phyloP scores from a whole-genome alignment of 495 filamentous ascomycete species.

The Hyaloscypha variabilis region DNA sequence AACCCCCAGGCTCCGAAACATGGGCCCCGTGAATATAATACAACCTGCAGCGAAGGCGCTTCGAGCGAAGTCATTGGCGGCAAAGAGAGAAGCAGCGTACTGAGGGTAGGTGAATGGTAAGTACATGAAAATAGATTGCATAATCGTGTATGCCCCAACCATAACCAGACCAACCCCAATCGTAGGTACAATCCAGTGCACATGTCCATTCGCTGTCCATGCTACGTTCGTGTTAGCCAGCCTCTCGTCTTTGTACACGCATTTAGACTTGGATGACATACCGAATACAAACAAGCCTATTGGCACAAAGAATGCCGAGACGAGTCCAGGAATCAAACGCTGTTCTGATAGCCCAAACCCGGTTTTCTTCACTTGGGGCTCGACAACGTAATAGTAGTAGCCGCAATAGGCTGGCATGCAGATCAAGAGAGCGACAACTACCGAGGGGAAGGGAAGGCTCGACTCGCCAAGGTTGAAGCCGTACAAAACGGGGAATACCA shows the following conservation, averaged over 20 bases:
- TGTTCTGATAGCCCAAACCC: constrained; percentile 47
- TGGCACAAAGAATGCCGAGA: constrained; percentile 50
- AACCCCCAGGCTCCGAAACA: constrained; percentile 44
- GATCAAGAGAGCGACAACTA: constrained; percentile 54
- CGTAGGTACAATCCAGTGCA: constrained; percentile 58
- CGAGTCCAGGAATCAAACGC: constrained; percentile 55
- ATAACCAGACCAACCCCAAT: constrained; percentile 50
- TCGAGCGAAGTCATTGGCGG: constrained; percentile 54
- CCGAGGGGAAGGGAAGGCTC: constrained; percentile 63
- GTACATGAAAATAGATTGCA: constrained; percentile 76
- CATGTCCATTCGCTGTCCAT: constrained; percentile 51
- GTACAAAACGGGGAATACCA: constrained; percentile 62
- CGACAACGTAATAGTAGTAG: constrained; percentile 44
- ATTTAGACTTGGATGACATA: background rate
- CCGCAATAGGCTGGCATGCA: constrained; percentile 50
- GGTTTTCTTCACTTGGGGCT: constrained; percentile 43
- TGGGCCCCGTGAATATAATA: constrained; percentile 46
- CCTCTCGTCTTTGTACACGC: background rate
- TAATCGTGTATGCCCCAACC: constrained; percentile 55
- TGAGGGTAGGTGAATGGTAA: constrained; percentile 46
- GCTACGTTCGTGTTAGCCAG: background rate
- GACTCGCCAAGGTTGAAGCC: constrained; percentile 58
- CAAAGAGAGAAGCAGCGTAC: constrained; percentile 57
- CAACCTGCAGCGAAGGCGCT: constrained; percentile 50
- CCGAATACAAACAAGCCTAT: constrained; percentile 64